These are phyloP conservation scores for Chaetomiaceae sp. DNA, from an alignment of 2,329 filamentous ascomycete species.

Conservation along the genomic window DNA sequence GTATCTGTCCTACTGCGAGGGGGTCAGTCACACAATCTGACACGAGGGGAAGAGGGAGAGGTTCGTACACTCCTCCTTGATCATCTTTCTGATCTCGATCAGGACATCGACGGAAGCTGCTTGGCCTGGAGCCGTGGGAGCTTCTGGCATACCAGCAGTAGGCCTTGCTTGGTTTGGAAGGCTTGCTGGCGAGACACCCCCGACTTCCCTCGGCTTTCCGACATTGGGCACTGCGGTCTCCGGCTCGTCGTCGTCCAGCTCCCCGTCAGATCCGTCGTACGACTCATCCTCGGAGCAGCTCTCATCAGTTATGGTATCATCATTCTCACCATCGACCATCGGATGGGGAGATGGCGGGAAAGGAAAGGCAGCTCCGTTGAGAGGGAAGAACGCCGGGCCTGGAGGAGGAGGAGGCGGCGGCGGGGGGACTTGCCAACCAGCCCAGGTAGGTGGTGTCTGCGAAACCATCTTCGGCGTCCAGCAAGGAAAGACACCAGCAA, in stretches of 20 bases:
- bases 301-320: background rate
- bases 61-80: conserved; percentile 20
- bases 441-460: background rate
- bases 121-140: background rate
- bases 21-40: background rate
- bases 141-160: background rate
- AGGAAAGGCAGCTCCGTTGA: background rate
- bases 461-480: background rate
- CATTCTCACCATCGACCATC: background rate
- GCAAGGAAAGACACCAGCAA: background rate
- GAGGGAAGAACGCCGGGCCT: background rate
- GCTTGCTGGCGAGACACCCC: background rate
- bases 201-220: background rate
- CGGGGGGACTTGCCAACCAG: background rate
- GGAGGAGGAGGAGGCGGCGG: background rate
- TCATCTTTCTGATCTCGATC: conserved; percentile 20
- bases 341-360: conserved; percentile 1
- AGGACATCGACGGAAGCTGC: conserved; percentile 3
- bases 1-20: conserved; percentile 3
- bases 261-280: background rate
- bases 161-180: background rate
- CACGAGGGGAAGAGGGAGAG: background rate
- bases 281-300: conserved; percentile 4
- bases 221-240: background rate
- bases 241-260: background rate